Percentiles rank a stretch among this genome's conserved stretches.
Evolutionary conservation across 1,284 basidiomycete genomes (phyloP).

Genomic region (Veloboletus limbatus): DNA sequence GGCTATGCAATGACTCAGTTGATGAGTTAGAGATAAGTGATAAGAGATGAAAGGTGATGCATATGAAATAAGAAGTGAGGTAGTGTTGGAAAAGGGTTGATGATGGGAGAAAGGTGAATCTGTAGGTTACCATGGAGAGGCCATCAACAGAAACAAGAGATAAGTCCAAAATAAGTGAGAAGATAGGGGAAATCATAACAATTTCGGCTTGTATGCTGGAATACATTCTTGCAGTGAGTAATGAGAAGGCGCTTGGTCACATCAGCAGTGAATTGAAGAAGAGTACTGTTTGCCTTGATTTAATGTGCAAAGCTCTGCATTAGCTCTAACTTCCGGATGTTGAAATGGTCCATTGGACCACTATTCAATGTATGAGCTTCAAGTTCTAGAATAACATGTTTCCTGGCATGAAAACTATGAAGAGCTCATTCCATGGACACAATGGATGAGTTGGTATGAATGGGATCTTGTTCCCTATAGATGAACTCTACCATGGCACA

Average conservation of each 20-base stretch:
- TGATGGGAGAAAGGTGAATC: too few species aligned
- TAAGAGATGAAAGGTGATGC: too few species aligned
- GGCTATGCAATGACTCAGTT: too few species aligned
- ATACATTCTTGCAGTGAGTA: not conserved
- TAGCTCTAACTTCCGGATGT: conserved; percentile 10
- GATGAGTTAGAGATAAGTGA: too few species aligned
- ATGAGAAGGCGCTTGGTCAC: conserved; percentile 1
- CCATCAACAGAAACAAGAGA: too few species aligned
- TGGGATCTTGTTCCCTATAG: conserved; percentile 3
- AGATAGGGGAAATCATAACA: too few species aligned
- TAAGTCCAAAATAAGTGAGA: too few species aligned
- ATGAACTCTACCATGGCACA: conserved; percentile 3
- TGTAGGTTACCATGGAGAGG: too few species aligned
- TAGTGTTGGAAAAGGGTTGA: too few species aligned
- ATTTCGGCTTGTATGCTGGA: not conserved
- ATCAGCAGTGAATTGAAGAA: conserved; percentile 10
- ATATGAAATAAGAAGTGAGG: too few species aligned
- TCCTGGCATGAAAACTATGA: not conserved
- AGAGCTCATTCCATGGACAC: not conserved
- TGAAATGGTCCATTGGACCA: conserved; percentile 1
- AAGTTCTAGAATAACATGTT: not conserved
- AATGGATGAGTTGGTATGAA: not conserved
- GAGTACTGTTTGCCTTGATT: not conserved
- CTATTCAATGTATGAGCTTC: not conserved
- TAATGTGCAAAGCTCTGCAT: conserved; percentile 1